Evolutionary conservation across 2,329 filamentous ascomycete species (phyloP), one percentile per base, ranked within the genome.

Genomic region (Aspergillus puulaauensis): DNA sequence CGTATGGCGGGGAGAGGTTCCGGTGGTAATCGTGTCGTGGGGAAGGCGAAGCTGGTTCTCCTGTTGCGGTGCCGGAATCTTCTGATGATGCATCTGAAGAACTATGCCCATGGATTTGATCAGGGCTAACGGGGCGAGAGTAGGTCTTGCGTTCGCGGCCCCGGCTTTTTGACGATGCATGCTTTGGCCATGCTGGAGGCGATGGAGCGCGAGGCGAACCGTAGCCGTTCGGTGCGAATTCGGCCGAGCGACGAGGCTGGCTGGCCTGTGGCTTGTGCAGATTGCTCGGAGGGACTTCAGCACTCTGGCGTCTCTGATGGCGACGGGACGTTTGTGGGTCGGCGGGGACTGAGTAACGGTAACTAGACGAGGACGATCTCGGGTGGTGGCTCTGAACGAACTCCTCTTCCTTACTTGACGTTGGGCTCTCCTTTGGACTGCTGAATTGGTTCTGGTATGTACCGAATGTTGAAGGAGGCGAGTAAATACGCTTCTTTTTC

Each of bases 401-500:
- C 17, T 66, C 61, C 3, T 67, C 66, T 45, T 70, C 67, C 15
- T 68, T 66, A 3, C 35, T 52, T 3, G 54, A 11, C 7, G 52
- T 33, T 14, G 69, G 58, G 5, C 68, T 61, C 17, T 72, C 66
- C 56, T 75, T 72, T 15, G 73, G 69, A 19, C n/a, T 12, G 53
- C 65, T 69, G 40, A 70, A 70, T 49, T 73, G 66, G 41, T 63
- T 64, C 44, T 70, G 56, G 54, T 66, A 70, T 19, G 67, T 51
- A 19, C 58, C 63, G 39, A 68, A 68, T 37, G 68, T 68, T 6
- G 69, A 70, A 3, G 75, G 68, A 6, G 75, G 73, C 27, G 69
- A 62, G 12, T 68, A 69, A 11, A 71, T 66, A 11, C 68, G 66
- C 15, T 69, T 75, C 64, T 70, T 78, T 73, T 67, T 77, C 71